Percentiles rank a stretch among this genome's conserved stretches.
These are phyloP conservation scores for Caulochytrium protostelioides DNA, from an alignment of 371 early-diverging fungal species.

Conservation along the genomic window DNA sequence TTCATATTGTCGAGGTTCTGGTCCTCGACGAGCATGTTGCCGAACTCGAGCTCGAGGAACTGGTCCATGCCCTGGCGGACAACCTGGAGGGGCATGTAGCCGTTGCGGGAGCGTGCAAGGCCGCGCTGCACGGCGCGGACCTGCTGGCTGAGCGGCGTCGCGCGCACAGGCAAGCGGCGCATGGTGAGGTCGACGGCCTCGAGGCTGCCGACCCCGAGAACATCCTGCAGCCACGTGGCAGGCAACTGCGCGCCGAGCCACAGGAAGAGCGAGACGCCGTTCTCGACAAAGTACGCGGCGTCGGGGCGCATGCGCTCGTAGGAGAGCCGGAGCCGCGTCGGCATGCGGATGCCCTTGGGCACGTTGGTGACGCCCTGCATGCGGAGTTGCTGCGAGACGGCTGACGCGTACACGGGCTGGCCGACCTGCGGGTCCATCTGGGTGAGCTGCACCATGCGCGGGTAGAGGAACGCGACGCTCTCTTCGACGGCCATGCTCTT, in stretches of 20 bases:
- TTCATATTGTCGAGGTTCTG: slow-evolving; percentile 57
- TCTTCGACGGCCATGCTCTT: slow-evolving; percentile 44
- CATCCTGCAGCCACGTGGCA: slow-evolving; percentile 30
- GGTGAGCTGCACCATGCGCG: slow-evolving; percentile 51
- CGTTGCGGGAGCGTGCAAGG: slow-evolving; percentile 24
- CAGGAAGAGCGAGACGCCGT: slow-evolving; percentile 48
- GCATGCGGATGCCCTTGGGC: slow-evolving; percentile 23
- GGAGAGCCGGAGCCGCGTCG: slow-evolving; percentile 49
- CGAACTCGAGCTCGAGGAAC: slow-evolving; percentile 38
- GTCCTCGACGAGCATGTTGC: slow-evolving; percentile 47
- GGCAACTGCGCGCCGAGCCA: slow-evolving; percentile 69
- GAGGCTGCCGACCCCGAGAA: slow-evolving; percentile 52
- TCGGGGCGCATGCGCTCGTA: slow-evolving; percentile 41
- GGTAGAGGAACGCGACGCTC: slow-evolving; percentile 58
- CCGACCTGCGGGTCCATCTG: slow-evolving; percentile 32
- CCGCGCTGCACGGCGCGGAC: slow-evolving; percentile 38
- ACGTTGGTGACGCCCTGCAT: too few species aligned
- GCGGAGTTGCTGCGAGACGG: too few species aligned
- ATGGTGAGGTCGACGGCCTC: slow-evolving; percentile 47
- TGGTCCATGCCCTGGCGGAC: slow-evolving; percentile 35
- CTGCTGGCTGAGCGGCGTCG: slow-evolving; percentile 23
- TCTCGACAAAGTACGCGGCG: slow-evolving; percentile 63
- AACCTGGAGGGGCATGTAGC: slow-evolving; percentile 23
- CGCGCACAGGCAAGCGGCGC: slow-evolving; percentile 35
- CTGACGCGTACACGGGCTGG: too few species aligned